A percentile compares a stretch with the other conserved stretches of the same genome.
These are phyloP conservation scores for Aristolochia contorta DNA, from an alignment of 164 flowering plant genomes.

Conservation along the genomic window DNA sequence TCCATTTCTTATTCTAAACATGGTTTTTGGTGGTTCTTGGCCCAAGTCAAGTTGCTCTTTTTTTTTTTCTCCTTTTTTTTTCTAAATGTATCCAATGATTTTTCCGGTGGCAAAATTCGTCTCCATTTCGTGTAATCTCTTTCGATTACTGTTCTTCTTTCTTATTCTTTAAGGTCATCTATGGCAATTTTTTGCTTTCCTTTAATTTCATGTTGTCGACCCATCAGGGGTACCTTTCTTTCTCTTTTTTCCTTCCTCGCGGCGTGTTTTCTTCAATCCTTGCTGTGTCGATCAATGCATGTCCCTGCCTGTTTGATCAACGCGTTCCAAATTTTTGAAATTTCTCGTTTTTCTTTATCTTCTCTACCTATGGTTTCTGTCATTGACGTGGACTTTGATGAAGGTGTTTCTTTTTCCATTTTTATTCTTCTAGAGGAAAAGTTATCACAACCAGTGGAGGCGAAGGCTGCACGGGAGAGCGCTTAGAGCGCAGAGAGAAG, in stretches of 20 bases:
- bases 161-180: no score
- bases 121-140: no score
- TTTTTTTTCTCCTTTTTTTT: no score
- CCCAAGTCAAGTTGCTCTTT: neutral
- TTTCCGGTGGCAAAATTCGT: no score
- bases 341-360: neutral
- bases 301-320: neutral
- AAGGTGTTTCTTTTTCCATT: neutral
- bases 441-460: conserved; percentile 45
- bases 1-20: neutral
- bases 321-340: neutral
- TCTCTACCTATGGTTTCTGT: neutral
- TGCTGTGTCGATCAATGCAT: neutral
- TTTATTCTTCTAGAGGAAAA: conserved; percentile 38
- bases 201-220: no score
- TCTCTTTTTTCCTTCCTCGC: neutral
- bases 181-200: no score
- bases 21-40: neutral
- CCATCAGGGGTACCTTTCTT: conserved; percentile 10
- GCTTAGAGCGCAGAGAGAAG: conserved; percentile 70
- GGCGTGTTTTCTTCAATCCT: neutral
- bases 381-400: neutral
- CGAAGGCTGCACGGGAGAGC: conserved; percentile 53
- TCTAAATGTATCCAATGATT: no score
- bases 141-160: no score